phyloP scores from a whole-genome alignment of 2,329 filamentous ascomycete species.

The Metarhizium robertsii region DNA sequence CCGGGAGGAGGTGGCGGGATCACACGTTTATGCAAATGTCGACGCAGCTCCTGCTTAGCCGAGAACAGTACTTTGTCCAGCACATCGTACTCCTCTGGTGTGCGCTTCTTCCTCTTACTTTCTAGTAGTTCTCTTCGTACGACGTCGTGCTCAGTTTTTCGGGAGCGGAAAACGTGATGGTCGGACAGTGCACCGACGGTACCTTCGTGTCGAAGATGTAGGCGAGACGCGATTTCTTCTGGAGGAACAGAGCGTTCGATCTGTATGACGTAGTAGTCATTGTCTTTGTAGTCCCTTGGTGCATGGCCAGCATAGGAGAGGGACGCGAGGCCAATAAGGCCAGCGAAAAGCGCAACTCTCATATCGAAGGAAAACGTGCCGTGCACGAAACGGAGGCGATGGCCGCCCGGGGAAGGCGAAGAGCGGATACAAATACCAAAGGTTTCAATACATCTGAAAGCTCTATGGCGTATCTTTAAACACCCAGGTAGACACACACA shows the following conservation, averaged over 20 bases:
- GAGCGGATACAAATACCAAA: not conserved
- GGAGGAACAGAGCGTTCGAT: constrained; percentile 60
- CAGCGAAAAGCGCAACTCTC: constrained; percentile 43
- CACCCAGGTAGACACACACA: not conserved
- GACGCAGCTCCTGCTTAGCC: constrained; percentile 57
- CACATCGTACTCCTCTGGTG: constrained; percentile 40
- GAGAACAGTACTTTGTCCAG: constrained; percentile 69
- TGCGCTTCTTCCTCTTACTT: constrained; percentile 53
- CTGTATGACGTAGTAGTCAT: constrained; percentile 92
- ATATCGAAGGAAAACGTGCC: constrained; percentile 22
- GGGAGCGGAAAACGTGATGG: constrained; percentile 80
- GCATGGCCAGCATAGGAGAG: constrained; percentile 39
- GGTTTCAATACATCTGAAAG: constrained; percentile 1
- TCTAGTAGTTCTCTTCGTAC: constrained; percentile 44
- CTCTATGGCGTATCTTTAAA: not conserved
- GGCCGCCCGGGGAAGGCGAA: not conserved
- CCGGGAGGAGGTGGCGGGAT: constrained; percentile 30
- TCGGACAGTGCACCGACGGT: constrained; percentile 65
- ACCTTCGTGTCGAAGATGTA: constrained; percentile 76
- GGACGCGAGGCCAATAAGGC: constrained; percentile 42
- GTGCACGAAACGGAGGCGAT: not conserved
- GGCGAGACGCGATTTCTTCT: constrained; percentile 55
- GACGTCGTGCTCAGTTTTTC: constrained; percentile 50
- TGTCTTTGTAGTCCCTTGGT: constrained; percentile 62
- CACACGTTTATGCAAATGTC: constrained; percentile 43